Conservation (phyloP, 2,329 filamentous ascomycete genomes). For the Cladorrhinum sp. region DNA sequence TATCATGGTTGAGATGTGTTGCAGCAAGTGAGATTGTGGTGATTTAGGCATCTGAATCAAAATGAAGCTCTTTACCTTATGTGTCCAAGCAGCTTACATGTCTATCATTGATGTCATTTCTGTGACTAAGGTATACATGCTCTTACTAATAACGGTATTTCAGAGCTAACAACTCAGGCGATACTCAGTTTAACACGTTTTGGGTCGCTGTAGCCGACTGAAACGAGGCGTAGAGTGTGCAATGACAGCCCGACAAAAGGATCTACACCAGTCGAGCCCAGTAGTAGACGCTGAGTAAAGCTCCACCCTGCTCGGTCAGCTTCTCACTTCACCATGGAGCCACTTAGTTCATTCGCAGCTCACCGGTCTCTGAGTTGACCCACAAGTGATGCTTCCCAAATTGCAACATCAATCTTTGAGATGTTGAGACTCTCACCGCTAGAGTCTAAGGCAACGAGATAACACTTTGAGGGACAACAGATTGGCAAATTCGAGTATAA, state of each 20-base stretch:
- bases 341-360: neutral
- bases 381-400: neutral
- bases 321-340: too few relatives aligned
- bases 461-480: neutral
- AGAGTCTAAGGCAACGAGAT: neutral
- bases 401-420: neutral
- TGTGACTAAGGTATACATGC: too few relatives aligned
- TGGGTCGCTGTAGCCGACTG: neutral
- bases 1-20: too few relatives aligned
- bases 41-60: too few relatives aligned
- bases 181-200: too few relatives aligned
- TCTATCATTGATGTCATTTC: too few relatives aligned
- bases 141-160: too few relatives aligned
- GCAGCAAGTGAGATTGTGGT: too few relatives aligned
- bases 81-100: too few relatives aligned
- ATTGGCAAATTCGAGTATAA: neutral
- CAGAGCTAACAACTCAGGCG: too few relatives aligned
- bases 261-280: neutral
- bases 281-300: neutral
- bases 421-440: neutral
- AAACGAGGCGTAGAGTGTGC: neutral
- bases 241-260: neutral
- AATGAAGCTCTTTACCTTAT: too few relatives aligned
- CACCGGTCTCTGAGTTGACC: neutral
- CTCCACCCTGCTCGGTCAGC: too few relatives aligned